Percentiles rank a stretch among this genome's conserved stretches.
phyloP scores from a whole-genome alignment of 306 rosid genomes.

The Pterocarpus santalinus region DNA sequence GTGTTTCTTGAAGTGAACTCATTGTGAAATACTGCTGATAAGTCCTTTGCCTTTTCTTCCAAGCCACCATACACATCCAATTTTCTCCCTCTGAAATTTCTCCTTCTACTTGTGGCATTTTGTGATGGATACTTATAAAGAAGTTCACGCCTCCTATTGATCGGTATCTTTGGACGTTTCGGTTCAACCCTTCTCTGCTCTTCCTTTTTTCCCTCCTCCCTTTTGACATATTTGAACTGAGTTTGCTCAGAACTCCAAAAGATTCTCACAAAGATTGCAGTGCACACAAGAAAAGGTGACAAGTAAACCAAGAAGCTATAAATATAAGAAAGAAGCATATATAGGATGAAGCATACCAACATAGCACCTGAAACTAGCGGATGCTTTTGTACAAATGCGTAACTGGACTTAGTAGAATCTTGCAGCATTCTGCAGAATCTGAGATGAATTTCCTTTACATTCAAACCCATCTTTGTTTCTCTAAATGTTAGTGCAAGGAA shows the following conservation, averaged over 20 bases:
- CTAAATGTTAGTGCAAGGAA: constrained; percentile 1
- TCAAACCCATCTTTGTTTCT: constrained; percentile 65
- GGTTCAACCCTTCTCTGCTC: constrained; percentile 35
- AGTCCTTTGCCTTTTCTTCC: constrained; percentile 41
- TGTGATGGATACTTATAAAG: constrained; percentile 48
- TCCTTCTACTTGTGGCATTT: constrained; percentile 62
- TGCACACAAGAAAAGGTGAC: constrained; percentile 71
- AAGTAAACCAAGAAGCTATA: constrained; percentile 57
- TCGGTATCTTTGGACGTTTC: constrained; percentile 5
- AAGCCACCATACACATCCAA: constrained; percentile 52
- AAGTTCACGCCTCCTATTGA: constrained; percentile 9
- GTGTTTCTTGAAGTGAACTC: constrained; percentile 26
- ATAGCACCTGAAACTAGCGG: constrained; percentile 56
- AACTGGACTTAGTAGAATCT: constrained; percentile 50
- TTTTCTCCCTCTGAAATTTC: constrained; percentile 52
- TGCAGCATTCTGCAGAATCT: constrained; percentile 49
- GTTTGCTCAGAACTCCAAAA: constrained; percentile 82
- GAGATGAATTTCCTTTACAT: constrained; percentile 58
- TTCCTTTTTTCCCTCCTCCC: constrained; percentile 21
- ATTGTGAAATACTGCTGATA: constrained; percentile 31
- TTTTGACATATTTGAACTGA: constrained; percentile 44
- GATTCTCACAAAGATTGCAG: constrained; percentile 61
- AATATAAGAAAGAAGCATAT: constrained; percentile 62
- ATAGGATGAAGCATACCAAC: constrained; percentile 44
- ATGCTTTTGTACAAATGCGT: constrained; percentile 55